Evolutionary conservation across 2,329 filamentous ascomycete genomes (phyloP).

Genomic region (Neofusicoccum kwambonambiense): DNA sequence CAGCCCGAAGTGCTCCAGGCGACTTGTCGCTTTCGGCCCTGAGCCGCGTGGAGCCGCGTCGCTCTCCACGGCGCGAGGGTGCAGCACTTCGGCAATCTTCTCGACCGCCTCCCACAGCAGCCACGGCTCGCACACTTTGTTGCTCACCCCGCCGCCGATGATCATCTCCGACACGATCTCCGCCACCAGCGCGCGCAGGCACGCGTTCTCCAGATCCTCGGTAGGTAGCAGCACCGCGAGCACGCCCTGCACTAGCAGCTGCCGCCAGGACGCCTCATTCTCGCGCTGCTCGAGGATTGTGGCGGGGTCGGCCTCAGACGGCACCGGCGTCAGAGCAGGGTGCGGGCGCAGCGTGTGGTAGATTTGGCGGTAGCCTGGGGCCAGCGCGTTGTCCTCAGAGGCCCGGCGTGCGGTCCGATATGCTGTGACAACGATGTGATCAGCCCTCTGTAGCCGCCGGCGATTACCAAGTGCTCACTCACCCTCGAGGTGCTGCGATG

Average conservation of each 20-base stretch:
- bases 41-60: constrained; percentile 14
- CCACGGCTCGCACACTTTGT: constrained; percentile 82
- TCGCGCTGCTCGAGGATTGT: constrained; percentile 62
- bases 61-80: constrained; percentile 31
- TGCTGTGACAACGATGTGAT: constrained; percentile 49
- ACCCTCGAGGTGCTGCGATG: constrained; percentile 82
- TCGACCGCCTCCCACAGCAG: constrained; percentile 81
- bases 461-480: constrained; percentile 31
- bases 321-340: constrained; percentile 76
- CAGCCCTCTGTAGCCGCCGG: constrained; percentile 24
- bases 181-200: constrained; percentile 76
- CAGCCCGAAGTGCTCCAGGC: constrained; percentile 57
- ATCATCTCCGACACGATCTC: constrained; percentile 91
- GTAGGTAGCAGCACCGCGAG: constrained; percentile 84
- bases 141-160: constrained; percentile 75
- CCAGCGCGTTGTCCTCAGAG: constrained; percentile 58
- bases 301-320: constrained; percentile 53
- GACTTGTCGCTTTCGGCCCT: constrained; percentile 27
- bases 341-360: constrained; percentile 85
- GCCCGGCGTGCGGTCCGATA: constrained; percentile 68
- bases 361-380: constrained; percentile 62
- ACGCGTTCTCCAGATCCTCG: constrained; percentile 86
- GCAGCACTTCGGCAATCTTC: constrained; percentile 60
- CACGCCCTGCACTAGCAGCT: constrained; percentile 79
- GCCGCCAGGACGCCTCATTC: constrained; percentile 81